Evolutionary conservation across 805 yeast species (phyloP), one percentile per base, ranked within the genome.

Genomic region (Cyberlindnera galapagoensis): DNA sequence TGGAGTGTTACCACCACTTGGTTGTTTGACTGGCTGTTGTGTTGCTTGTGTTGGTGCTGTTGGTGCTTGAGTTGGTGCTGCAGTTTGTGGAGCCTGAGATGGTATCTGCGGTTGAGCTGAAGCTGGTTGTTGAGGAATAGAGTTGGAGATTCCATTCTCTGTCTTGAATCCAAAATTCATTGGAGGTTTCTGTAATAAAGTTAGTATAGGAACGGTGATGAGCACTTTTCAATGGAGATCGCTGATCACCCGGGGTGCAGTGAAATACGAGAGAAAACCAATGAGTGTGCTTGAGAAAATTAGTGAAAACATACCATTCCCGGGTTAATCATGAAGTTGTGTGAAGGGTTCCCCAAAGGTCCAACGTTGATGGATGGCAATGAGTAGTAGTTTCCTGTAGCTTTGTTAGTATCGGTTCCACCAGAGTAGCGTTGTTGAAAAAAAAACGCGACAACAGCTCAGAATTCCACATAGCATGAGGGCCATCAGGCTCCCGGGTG

Each of bases 101-200:
- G 35, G 30, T 14, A 32, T 40, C 24, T 34, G 46, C 24, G 34
- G 49, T 22, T 28, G 38, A 34, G 42, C 40, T 34, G 35, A 47
- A 16, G 33, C 50, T 30, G 48, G 56, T 28, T 44, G 55, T 26
- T 57, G 60, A 22, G 18, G 16, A 24, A 28, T 21, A 31, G 40
- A 14, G 33, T 5, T 3, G 33, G 28, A 10, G 36, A 35, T 22
- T 6, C 28, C 30, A 16, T 31, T 31, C 19, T 35, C 37, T 6
- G 28, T 20, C 29, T 40, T 34, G 26, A 31, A 33, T 13, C 21
- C 35, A 20, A 29, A 31, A 32, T 15, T 30, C 17, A 25, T 20
- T 13, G 35, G 33, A 15, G 35, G 34, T 31, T 30, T 32, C 15
- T 28, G 43, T 36, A 8, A 6, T 18, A 13, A 7, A 21, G 35